Conservation (phyloP, 169 alveolate genomes). For the Plasmodium blacklocki region DNA sequence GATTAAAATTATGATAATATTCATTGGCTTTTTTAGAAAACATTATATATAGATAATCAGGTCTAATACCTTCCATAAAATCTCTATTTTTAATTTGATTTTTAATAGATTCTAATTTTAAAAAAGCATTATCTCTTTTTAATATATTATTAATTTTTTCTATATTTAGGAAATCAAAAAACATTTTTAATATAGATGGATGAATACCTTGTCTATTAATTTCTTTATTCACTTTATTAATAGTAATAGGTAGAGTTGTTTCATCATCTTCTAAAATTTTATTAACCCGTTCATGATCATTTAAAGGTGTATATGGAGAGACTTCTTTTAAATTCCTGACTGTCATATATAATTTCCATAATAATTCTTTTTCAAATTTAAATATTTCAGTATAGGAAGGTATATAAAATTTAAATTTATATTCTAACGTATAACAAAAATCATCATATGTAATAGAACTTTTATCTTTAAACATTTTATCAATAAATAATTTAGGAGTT, state of each 20-base stretch:
- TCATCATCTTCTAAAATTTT: slow-evolving; percentile 79
- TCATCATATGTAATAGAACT: slow-evolving; percentile 79
- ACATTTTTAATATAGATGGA: slow-evolving; percentile 86
- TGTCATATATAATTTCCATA: slow-evolving; percentile 43
- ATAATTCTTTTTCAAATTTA: slow-evolving; percentile 80
- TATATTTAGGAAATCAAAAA: slow-evolving; percentile 82
- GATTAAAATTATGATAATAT: slow-evolving; percentile 70
- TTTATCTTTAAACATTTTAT: slow-evolving; percentile 77
- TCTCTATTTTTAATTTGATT: slow-evolving; percentile 79
- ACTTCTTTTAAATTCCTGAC: slow-evolving; percentile 39
- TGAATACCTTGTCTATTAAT: slow-evolving; percentile 86
- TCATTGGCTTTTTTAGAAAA: slow-evolving; percentile 76
- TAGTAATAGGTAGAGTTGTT: slow-evolving; percentile 79
- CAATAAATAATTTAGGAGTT: slow-evolving; percentile 80
- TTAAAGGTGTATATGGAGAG: slow-evolving; percentile 25
- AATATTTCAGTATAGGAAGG: slow-evolving; percentile 85
- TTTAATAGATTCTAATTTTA: slow-evolving; percentile 80
- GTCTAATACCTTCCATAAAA: slow-evolving; percentile 85
- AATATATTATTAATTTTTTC: slow-evolving; percentile 3
- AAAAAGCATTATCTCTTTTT: slow-evolving; percentile 78
- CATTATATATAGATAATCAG: slow-evolving; percentile 84
- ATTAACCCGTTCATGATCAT: slow-evolving; percentile 19
- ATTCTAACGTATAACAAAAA: slow-evolving; percentile 82
- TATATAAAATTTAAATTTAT: slow-evolving; percentile 79
- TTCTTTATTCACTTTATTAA: slow-evolving; percentile 80